Percentiles rank a stretch among this genome's conserved stretches.
These are phyloP conservation scores for Podaxis sp. DNA, from an alignment of 768 basidiomycete genomes.

Conservation along the genomic window DNA sequence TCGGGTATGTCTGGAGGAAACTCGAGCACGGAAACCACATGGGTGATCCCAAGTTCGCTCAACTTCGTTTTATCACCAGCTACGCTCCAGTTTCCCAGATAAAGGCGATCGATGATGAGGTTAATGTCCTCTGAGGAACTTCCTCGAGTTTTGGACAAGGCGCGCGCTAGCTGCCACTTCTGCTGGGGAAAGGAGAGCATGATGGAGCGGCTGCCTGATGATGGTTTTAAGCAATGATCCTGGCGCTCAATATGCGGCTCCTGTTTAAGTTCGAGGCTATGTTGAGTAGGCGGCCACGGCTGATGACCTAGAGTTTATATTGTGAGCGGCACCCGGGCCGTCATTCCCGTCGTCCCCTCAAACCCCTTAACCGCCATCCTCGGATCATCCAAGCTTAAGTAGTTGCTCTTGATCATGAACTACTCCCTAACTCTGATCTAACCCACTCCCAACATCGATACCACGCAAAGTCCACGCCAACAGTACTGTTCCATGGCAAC, in stretches of 20 bases:
- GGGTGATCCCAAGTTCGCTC: conserved; percentile 64
- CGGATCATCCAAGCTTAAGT: not conserved
- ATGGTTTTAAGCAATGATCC: not conserved
- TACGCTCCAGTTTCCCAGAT: conserved; percentile 61
- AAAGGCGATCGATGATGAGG: conserved; percentile 48
- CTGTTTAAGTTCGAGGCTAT: not conserved
- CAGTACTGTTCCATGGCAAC: not conserved
- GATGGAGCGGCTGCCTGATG: not conserved
- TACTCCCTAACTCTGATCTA: not conserved
- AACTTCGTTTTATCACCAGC: conserved; percentile 52
- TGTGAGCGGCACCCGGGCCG: no score
- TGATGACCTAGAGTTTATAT: no score
- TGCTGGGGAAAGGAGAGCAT: conserved; percentile 37
- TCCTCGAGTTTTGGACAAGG: conserved; percentile 8
- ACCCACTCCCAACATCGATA: not conserved
- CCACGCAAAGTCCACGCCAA: not conserved
- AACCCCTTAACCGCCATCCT: not conserved
- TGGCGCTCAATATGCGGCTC: not conserved
- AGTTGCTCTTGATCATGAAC: not conserved
- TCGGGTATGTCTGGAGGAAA: conserved; percentile 43
- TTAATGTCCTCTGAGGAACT: conserved; percentile 28
- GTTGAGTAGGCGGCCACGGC: not conserved
- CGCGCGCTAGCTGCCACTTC: conserved; percentile 27
- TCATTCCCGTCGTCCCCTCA: no score
- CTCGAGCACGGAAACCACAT: conserved; percentile 69